phyloP scores from a whole-genome alignment of 2,329 filamentous ascomycete genomes.

The Sarocladiaceae sp. region DNA sequence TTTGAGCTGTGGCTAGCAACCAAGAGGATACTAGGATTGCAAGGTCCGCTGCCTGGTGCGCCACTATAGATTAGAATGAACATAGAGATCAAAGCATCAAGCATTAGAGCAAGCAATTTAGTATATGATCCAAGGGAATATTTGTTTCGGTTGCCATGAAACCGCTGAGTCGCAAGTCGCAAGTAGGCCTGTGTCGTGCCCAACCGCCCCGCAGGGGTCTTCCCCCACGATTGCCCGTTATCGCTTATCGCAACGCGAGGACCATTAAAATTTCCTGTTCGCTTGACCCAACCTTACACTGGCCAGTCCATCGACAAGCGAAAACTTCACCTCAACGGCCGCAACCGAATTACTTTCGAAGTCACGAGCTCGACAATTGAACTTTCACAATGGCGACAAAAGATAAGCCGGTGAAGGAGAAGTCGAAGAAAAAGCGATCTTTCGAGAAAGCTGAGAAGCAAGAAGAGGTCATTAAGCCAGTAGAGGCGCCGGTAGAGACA shows the following conservation, averaged over 20 bases:
- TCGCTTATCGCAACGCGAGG: neutral
- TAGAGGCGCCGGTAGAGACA: slow-evolving; percentile 12
- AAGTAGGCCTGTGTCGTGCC: too few species aligned
- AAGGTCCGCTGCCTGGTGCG: slow-evolving; percentile 21
- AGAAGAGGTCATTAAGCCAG: neutral
- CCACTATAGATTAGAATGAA: slow-evolving; percentile 16
- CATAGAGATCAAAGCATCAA: slow-evolving; percentile 17
- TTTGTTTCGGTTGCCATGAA: slow-evolving; percentile 14
- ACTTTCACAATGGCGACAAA: neutral
- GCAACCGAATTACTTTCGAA: neutral
- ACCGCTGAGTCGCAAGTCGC: too few species aligned
- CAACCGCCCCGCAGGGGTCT: slow-evolving; percentile 5
- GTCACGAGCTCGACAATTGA: neutral
- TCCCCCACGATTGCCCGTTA: slow-evolving; percentile 1
- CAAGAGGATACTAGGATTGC: slow-evolving; percentile 42
- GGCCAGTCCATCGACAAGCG: too few species aligned
- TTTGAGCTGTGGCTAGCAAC: slow-evolving; percentile 59
- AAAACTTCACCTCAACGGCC: neutral
- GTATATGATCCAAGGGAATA: neutral
- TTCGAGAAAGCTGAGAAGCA: too few species aligned
- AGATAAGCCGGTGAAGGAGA: slow-evolving; percentile 1
- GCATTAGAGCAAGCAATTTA: slow-evolving; percentile 8
- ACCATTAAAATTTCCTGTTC: slow-evolving; percentile 4
- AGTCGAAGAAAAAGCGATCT: slow-evolving; percentile 6
- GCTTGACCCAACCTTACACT: neutral